Percentiles rank a stretch among this genome's conserved stretches.
phyloP scores from a whole-genome alignment of 2,329 filamentous ascomycete genomes.

The Hypomyces perniciosus region DNA sequence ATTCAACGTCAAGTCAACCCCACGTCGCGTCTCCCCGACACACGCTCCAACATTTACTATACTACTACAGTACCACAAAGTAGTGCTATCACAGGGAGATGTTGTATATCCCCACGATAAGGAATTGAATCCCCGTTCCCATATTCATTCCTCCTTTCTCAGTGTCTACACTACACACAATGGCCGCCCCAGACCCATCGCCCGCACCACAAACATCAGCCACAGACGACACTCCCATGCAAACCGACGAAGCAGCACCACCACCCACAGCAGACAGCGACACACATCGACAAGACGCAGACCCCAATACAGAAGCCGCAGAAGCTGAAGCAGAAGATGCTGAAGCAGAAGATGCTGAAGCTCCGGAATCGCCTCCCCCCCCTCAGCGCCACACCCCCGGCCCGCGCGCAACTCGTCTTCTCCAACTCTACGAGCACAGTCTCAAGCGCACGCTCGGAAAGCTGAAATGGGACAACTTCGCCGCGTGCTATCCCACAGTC shows the following conservation, averaged over 20 bases:
- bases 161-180: no score
- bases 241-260: slow-evolving; percentile 3
- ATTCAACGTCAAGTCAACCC: slow-evolving; percentile 2
- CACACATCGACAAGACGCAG: slow-evolving; percentile 5
- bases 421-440: slow-evolving; percentile 46
- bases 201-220: background rate
- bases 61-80: no score
- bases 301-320: no score
- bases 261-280: background rate
- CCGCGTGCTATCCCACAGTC: slow-evolving; percentile 57
- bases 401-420: slow-evolving; percentile 50
- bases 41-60: background rate
- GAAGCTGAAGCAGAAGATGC: slow-evolving; percentile 14
- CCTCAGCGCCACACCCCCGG: slow-evolving; percentile 43
- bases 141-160: no score
- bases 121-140: no score
- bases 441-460: slow-evolving; percentile 49
- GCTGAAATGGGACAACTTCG: slow-evolving; percentile 52
- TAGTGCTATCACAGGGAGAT: background rate
- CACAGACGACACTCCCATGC: slow-evolving; percentile 1
- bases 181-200: background rate
- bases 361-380: slow-evolving; percentile 32
- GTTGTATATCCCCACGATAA: no score
- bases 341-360: slow-evolving; percentile 23
- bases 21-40: slow-evolving; percentile 12